Conservation (phyloP, 345 rosid species). For the Ceriops tagal region DNA sequence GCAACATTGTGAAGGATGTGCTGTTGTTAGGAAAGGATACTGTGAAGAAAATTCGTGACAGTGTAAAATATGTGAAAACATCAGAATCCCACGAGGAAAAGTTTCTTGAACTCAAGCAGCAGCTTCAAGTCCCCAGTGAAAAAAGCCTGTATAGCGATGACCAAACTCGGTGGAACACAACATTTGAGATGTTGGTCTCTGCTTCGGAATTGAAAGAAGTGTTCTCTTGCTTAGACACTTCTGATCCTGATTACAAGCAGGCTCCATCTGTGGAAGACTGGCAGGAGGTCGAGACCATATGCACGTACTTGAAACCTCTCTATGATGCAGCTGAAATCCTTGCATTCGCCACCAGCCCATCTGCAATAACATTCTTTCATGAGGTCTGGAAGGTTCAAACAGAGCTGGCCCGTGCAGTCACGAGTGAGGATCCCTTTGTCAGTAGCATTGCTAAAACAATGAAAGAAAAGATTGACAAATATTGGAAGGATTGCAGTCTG, state of each 20-base stretch:
- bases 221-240: slow-evolving; percentile 70
- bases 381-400: slow-evolving; percentile 76
- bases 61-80: slow-evolving; percentile 81
- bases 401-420: slow-evolving; percentile 52
- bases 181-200: slow-evolving; percentile 70
- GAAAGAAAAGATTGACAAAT: slow-evolving; percentile 59
- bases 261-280: slow-evolving; percentile 69
- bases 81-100: slow-evolving; percentile 87
- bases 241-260: slow-evolving; percentile 68
- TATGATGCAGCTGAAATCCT: slow-evolving; percentile 59
- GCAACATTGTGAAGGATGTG: slow-evolving; percentile 58
- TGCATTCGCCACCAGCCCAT: slow-evolving; percentile 39
- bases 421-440: slow-evolving; percentile 57
- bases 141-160: slow-evolving; percentile 55
- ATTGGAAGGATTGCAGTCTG: slow-evolving; percentile 83
- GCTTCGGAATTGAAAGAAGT: slow-evolving; percentile 78
- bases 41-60: slow-evolving; percentile 66
- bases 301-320: slow-evolving; percentile 65
- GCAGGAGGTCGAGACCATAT: slow-evolving; percentile 59
- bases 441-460: slow-evolving; percentile 47
- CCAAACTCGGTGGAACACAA: slow-evolving; percentile 69
- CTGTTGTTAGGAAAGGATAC: slow-evolving; percentile 47
- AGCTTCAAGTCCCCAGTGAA: slow-evolving; percentile 71
- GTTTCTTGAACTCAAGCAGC: slow-evolving; percentile 80
- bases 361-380: slow-evolving; percentile 59